Percentiles rank a stretch among this genome's conserved stretches.
These are phyloP conservation scores for Globisporangium perplexum DNA, from an alignment of 352 stramenopile species.

Conservation along the genomic window DNA sequence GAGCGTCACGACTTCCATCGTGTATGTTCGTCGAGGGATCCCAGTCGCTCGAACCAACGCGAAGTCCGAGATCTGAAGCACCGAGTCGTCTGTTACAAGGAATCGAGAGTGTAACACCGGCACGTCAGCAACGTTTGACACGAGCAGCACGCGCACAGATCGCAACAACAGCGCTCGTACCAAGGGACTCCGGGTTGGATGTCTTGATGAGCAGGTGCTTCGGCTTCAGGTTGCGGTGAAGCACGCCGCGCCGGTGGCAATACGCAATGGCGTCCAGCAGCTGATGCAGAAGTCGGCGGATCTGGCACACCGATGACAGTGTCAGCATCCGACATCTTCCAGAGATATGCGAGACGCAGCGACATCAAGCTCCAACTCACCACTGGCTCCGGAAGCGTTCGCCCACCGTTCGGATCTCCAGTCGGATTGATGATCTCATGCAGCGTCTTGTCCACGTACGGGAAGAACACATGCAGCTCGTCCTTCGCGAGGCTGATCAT, in stretches of 20 bases:
- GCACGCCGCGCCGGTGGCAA: conserved; percentile 81
- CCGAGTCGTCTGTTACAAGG: conserved; percentile 37
- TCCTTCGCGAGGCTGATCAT: conserved; percentile 84
- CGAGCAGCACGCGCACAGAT: not conserved
- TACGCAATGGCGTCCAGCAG: conserved; percentile 86
- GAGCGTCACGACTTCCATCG: conserved; percentile 88
- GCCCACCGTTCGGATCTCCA: conserved; percentile 71
- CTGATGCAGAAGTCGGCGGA: conserved; percentile 78
- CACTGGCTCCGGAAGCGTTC: conserved; percentile 65
- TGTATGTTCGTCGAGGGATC: conserved; percentile 87
- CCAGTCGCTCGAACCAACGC: conserved; percentile 82
- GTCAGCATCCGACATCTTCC: no score
- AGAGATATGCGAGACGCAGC: not conserved
- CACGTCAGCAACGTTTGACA: not conserved
- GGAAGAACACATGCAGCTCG: conserved; percentile 89
- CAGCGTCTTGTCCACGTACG: conserved; percentile 87
- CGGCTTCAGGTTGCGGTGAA: conserved; percentile 89
- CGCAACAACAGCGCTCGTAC: conserved; percentile 18
- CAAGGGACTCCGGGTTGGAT: conserved; percentile 45
- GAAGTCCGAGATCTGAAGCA: conserved; percentile 86
- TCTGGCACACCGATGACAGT: conserved; percentile 20
- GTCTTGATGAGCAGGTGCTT: conserved; percentile 88
- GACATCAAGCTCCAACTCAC: conserved; percentile 23
- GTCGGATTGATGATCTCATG: conserved; percentile 90
- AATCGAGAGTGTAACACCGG: not conserved